phyloP scores from a whole-genome alignment of 139 green algal genomes.

The Asterochloris erici region DNA sequence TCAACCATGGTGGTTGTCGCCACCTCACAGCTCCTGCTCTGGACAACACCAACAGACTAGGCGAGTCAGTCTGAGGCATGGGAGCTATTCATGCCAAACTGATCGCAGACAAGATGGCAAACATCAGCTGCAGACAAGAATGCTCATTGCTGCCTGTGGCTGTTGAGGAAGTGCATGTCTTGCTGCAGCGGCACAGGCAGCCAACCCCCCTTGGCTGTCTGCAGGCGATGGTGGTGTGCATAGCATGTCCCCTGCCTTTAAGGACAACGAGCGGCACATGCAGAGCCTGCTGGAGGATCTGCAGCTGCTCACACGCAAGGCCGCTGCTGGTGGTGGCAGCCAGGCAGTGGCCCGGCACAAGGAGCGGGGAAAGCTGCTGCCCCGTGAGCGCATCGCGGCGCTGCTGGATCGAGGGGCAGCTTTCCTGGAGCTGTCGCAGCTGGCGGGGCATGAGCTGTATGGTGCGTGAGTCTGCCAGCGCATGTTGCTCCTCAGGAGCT shows the following conservation, averaged over 20 bases:
- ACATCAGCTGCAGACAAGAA: no score
- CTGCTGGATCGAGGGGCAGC: constrained; percentile 77
- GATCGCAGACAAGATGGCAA: no score
- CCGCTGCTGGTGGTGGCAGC: constrained; percentile 34
- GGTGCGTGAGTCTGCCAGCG: constrained; percentile 34
- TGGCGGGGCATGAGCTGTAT: constrained; percentile 80
- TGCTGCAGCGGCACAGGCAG: neutral
- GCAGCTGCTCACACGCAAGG: neutral
- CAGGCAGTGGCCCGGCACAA: constrained; percentile 60
- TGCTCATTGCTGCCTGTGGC: no score
- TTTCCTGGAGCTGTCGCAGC: constrained; percentile 82
- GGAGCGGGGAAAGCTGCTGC: constrained; percentile 54
- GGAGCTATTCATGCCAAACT: no score
- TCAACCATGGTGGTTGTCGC: no score
- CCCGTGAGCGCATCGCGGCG: constrained; percentile 62
- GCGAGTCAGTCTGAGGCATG: no score
- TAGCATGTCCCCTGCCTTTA: constrained; percentile 13
- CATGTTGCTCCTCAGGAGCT: neutral
- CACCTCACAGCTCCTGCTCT: no score
- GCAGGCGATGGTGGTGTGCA: neutral
- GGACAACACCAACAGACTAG: no score
- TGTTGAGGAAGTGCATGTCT: no score
- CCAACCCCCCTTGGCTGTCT: neutral
- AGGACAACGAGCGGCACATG: constrained; percentile 16
- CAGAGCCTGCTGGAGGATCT: neutral